These are phyloP conservation scores for Odonthalia washingtoniensis DNA, from an alignment of 31 red algal species.

Conservation along the genomic window DNA sequence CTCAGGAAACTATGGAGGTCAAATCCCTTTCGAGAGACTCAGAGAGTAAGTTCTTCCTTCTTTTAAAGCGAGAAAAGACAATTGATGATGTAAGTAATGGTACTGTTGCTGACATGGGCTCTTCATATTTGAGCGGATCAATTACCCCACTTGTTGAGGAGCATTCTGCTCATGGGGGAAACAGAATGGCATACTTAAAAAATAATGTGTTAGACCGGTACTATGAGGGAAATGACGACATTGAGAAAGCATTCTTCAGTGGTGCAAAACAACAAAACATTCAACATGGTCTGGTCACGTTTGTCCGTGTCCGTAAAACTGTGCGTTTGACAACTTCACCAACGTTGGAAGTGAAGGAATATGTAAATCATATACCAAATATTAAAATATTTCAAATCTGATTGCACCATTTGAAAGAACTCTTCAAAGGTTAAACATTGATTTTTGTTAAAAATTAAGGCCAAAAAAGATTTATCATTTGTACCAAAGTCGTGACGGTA, in stretches of 20 bases:
- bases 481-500: neutral
- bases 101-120: neutral
- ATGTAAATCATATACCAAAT: neutral
- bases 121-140: neutral
- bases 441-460: neutral
- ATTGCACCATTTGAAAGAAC: neutral
- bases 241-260: too few relatives aligned
- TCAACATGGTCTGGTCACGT: too few relatives aligned
- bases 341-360: slow-evolving; percentile 25
- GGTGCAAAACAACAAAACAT: too few relatives aligned
- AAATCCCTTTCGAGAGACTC: slow-evolving; percentile 38
- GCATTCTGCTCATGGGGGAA: slow-evolving; percentile 52
- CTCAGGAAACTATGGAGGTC: neutral
- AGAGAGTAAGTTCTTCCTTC: neutral
- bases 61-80: slow-evolving; percentile 28
- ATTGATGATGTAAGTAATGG: neutral
- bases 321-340: too few relatives aligned
- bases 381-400: neutral
- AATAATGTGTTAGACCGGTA: slow-evolving; percentile 57
- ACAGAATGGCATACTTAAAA: slow-evolving; percentile 28
- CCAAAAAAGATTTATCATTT: neutral
- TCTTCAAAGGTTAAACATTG: neutral
- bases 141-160: slow-evolving; percentile 8
- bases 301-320: too few relatives aligned
- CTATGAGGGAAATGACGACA: too few relatives aligned